These are phyloP conservation scores for Apiospora marii DNA, from an alignment of 2,329 filamentous ascomycete genomes.

Conservation along the genomic window DNA sequence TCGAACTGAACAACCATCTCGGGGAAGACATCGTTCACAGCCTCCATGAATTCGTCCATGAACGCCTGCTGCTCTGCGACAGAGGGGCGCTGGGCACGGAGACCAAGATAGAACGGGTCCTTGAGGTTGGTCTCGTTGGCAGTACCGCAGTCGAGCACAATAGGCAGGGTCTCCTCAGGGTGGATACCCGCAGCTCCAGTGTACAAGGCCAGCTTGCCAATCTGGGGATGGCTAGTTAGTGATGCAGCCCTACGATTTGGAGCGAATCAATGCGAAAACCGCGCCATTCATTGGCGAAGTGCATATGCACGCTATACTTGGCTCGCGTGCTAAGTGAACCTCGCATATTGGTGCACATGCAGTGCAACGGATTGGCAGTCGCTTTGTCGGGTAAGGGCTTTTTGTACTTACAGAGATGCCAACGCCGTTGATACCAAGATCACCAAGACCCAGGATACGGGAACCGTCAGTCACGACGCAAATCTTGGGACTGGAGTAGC, in stretches of 20 bases:
- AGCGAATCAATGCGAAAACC: background rate
- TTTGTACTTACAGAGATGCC: slow-evolving; percentile 80
- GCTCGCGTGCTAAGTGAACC: background rate
- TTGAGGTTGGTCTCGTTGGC: slow-evolving; percentile 71
- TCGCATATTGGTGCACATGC: slow-evolving; percentile 4
- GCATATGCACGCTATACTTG: slow-evolving; percentile 25
- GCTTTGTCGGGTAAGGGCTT: slow-evolving; percentile 11
- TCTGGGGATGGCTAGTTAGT: slow-evolving; percentile 48
- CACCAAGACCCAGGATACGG: slow-evolving; percentile 88
- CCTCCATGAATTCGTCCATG: slow-evolving; percentile 97
- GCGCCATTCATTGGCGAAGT: slow-evolving; percentile 7
- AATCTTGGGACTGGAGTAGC: slow-evolving; percentile 87
- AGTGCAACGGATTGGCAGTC: slow-evolving; percentile 15
- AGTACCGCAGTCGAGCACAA: slow-evolving; percentile 72
- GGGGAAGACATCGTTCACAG: slow-evolving; percentile 76
- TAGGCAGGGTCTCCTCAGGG: slow-evolving; percentile 81
- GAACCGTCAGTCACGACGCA: slow-evolving; percentile 97
- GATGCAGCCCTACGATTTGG: slow-evolving; percentile 1
- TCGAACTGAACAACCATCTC: slow-evolving; percentile 87
- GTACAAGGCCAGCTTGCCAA: slow-evolving; percentile 95
- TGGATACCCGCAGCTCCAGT: slow-evolving; percentile 94
- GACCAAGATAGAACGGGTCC: slow-evolving; percentile 86
- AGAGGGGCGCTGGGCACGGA: slow-evolving; percentile 81
- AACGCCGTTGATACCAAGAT: slow-evolving; percentile 96
- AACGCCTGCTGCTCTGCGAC: slow-evolving; percentile 85